phyloP scores from a whole-genome alignment of 768 basidiomycete genomes.

The Fomitopsis pulvina region DNA sequence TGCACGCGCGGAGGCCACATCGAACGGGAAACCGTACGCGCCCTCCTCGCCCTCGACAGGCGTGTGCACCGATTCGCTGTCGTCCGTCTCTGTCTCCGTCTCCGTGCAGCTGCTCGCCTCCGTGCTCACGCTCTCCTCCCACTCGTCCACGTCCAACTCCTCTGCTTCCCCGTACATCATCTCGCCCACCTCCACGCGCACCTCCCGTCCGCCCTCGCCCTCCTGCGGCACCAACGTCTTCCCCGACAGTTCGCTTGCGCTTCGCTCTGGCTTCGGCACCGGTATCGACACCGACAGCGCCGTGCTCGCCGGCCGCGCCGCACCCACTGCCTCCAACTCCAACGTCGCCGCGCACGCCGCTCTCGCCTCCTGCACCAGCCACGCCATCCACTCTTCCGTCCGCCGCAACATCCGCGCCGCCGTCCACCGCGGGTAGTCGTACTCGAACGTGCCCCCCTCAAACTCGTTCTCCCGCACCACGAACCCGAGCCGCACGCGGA shows the following conservation, averaged over 20 bases:
- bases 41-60: constrained; percentile 9
- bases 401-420: constrained; percentile 46
- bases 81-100: constrained; percentile 21
- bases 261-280: not conserved
- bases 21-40: not conserved
- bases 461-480: constrained; percentile 2
- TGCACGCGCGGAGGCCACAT: not conserved
- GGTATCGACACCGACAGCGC: not conserved
- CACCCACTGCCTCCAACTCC: not conserved
- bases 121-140: constrained; percentile 5
- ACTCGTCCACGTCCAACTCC: constrained; percentile 8
- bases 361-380: constrained; percentile 13
- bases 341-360: constrained; percentile 5
- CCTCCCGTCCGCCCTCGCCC: constrained; percentile 7
- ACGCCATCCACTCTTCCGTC: constrained; percentile 28
- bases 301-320: constrained; percentile 31
- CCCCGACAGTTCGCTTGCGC: not conserved
- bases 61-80: constrained; percentile 22
- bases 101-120: constrained; percentile 9
- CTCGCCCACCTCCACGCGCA: constrained; percentile 9
- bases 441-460: constrained; percentile 21
- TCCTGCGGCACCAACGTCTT: constrained; percentile 19
- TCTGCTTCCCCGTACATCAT: constrained; percentile 1
- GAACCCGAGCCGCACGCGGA: constrained; percentile 28
- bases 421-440: constrained; percentile 45